Percentiles rank a stretch among this genome's conserved stretches.
Conservation (phyloP, 2,329 filamentous ascomycete species). For the Venturiaceae sp. region DNA sequence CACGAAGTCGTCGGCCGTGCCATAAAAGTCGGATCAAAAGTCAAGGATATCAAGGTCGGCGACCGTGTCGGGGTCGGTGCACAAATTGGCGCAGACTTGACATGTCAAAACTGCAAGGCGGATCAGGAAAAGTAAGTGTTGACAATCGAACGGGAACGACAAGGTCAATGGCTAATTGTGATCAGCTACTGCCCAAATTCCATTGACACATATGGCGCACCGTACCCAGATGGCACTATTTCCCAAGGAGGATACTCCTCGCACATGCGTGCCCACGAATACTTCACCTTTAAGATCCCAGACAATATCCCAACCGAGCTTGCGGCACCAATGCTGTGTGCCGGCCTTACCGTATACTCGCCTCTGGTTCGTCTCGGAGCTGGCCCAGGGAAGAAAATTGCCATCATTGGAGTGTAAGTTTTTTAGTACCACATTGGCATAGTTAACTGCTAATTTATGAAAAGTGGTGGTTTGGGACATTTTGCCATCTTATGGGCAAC, state of each 20-base stretch:
- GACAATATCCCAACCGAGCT: constrained; percentile 51
- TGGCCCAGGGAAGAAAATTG: constrained; percentile 71
- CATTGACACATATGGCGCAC: constrained; percentile 40
- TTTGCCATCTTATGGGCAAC: constrained; percentile 38
- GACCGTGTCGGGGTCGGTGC: constrained; percentile 41
- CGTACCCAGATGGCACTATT: constrained; percentile 48
- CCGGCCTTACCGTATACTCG: constrained; percentile 70
- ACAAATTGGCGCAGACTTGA: constrained; percentile 39
- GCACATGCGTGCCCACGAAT: constrained; percentile 65
- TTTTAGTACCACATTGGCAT: background rate
- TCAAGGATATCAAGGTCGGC: constrained; percentile 37
- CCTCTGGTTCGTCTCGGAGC: constrained; percentile 67
- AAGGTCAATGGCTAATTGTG: background rate
- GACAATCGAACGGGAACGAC: background rate
- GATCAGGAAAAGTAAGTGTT: constrained; percentile 39
- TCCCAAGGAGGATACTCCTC: constrained; percentile 58
- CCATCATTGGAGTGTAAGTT: constrained; percentile 55
- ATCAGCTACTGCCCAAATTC: constrained; percentile 8
- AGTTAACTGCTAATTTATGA: constrained; percentile 10
- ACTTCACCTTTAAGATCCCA: constrained; percentile 68
- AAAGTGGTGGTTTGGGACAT: constrained; percentile 38
- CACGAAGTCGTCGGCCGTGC: constrained; percentile 48
- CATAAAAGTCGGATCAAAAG: constrained; percentile 39
- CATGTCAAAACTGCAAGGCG: constrained; percentile 40
- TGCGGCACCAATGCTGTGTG: constrained; percentile 76